Conservation (phyloP, 768 basidiomycete genomes). For the Harrya chromipes region DNA sequence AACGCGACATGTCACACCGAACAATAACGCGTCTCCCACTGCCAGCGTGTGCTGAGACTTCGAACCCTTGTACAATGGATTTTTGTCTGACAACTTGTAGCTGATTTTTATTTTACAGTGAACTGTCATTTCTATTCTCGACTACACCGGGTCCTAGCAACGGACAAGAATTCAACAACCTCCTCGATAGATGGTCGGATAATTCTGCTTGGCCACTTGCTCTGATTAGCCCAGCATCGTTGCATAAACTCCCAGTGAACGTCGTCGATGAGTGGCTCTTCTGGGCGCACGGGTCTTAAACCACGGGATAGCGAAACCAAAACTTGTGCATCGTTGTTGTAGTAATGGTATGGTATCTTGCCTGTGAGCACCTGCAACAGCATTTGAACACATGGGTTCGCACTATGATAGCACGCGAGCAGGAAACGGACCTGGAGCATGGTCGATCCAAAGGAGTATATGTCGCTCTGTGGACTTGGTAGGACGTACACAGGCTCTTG, state of each 20-base stretch:
- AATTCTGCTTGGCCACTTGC: not conserved
- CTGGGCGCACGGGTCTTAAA: conserved; percentile 10
- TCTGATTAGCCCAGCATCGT: conserved; percentile 27
- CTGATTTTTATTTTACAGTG: not conserved
- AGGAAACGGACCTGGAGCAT: conserved; percentile 25
- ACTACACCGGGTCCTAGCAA: not conserved
- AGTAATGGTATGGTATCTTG: conserved; percentile 22
- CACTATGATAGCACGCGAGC: not conserved
- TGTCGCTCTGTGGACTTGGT: conserved; percentile 34
- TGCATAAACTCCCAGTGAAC: conserved; percentile 20
- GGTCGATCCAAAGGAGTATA: conserved; percentile 41
- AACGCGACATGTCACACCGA: conserved; percentile 15
- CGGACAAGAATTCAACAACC: conserved; percentile 18
- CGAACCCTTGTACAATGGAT: too few relatives aligned
- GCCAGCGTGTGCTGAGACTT: too few relatives aligned
- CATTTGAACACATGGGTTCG: not conserved
- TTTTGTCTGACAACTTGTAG: too few relatives aligned
- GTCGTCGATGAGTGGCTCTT: not conserved
- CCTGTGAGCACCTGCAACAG: conserved; percentile 26
- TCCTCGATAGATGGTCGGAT: conserved; percentile 15
- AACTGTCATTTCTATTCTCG: not conserved
- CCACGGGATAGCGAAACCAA: conserved; percentile 16
- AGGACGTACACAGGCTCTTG: conserved; percentile 7
- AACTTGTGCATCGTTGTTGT: conserved; percentile 24
- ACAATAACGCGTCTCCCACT: conserved; percentile 4